Conservation (phyloP, 352 stramenopile genomes). For the Phytophthora europaea region DNA sequence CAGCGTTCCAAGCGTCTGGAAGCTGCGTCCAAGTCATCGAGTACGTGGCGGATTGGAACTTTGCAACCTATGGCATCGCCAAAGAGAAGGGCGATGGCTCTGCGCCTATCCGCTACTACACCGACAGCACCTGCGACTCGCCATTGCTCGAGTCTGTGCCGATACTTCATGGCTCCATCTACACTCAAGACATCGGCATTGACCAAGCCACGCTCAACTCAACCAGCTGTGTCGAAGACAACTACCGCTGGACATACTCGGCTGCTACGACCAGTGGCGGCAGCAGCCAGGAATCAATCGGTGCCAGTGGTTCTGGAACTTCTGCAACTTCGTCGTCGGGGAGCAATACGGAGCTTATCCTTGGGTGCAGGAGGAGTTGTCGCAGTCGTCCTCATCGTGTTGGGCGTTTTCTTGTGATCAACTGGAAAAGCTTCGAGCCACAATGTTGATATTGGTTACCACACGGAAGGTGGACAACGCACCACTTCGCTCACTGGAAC, state of each 20-base stretch:
- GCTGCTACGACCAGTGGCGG: neutral
- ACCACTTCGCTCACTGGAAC: neutral
- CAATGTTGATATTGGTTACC: neutral
- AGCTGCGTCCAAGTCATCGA: conserved; percentile 8
- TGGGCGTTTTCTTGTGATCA: neutral
- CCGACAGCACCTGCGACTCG: neutral
- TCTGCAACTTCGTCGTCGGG: neutral
- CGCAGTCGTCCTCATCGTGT: neutral
- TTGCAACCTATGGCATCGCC: neutral
- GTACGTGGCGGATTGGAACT: neutral
- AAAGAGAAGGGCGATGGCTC: neutral
- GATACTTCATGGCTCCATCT: neutral
- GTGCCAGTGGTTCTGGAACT: neutral
- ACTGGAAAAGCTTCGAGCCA: neutral
- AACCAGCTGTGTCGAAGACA: neutral
- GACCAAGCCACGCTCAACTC: neutral
- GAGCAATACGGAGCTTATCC: neutral
- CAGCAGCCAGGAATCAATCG: neutral
- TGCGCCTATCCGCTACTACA: conserved; percentile 7
- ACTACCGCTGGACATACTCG: conserved; percentile 9
- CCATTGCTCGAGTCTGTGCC: conserved; percentile 1
- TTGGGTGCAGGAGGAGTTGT: neutral
- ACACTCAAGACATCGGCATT: neutral
- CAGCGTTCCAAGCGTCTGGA: conserved; percentile 5
- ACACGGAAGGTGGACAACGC: neutral